phyloP scores from a whole-genome alignment of 352 stramenopile species.

The Pythium oligandrum region DNA sequence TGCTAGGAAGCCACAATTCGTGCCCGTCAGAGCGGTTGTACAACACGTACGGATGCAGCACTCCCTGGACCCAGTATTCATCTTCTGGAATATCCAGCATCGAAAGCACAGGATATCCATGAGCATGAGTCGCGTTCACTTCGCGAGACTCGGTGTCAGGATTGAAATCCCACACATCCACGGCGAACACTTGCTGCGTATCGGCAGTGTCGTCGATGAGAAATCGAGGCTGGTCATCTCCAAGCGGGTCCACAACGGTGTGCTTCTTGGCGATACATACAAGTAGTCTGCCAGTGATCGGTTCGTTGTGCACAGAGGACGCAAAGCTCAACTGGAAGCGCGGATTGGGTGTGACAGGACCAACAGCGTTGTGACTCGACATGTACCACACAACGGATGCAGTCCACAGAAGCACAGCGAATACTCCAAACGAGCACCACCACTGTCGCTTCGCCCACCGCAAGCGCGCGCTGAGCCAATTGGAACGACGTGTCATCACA shows the following conservation, averaged over 20 bases:
- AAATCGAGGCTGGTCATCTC: conserved; percentile 50
- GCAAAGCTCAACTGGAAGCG: conserved; percentile 39
- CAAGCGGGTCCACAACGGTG: conserved; percentile 37
- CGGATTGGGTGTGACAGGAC: conserved; percentile 12
- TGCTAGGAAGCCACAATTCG: conserved; percentile 38
- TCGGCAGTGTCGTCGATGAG: conserved; percentile 38
- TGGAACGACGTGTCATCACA: neutral
- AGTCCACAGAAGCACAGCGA: conserved; percentile 16
- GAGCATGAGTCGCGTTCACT: conserved; percentile 34
- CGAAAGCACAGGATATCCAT: conserved; percentile 42
- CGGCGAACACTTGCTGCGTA: conserved; percentile 56
- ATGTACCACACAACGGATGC: conserved; percentile 11
- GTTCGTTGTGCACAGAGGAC: conserved; percentile 18
- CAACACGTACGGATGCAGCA: conserved; percentile 53
- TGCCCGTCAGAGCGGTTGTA: conserved; percentile 59
- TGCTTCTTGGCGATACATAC: conserved; percentile 47
- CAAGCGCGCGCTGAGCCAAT: conserved; percentile 2
- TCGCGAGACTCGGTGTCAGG: conserved; percentile 28
- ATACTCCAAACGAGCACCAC: conserved; percentile 16
- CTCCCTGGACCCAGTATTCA: conserved; percentile 63
- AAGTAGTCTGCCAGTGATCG: conserved; percentile 53
- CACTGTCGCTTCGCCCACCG: conserved; percentile 6
- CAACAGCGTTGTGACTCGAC: neutral
- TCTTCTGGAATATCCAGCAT: conserved; percentile 36
- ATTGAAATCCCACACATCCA: conserved; percentile 52